phyloP scores from a whole-genome alignment of 164 flowering plant genomes.

The Magnolia officinalis region DNA sequence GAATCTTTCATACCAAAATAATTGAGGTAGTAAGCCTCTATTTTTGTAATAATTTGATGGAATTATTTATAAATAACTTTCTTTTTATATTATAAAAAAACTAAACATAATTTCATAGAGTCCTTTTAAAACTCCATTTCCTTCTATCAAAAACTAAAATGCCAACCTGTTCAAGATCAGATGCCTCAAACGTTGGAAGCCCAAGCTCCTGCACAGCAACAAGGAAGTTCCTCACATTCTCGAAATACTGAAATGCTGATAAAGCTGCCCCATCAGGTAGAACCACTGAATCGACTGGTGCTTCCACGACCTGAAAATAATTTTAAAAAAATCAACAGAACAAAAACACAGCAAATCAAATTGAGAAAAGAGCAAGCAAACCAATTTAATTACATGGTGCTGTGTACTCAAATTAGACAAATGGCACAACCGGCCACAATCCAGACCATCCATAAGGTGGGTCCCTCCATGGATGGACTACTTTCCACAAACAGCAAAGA shows the following conservation, averaged over 20 bases:
- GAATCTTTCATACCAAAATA: not conserved
- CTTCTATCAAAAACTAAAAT: not conserved
- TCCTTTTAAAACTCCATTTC: not conserved
- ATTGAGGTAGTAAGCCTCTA: not conserved
- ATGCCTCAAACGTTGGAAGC: conserved; percentile 91
- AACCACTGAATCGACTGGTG: conserved; percentile 64
- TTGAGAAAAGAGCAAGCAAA: not conserved
- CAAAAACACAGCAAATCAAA: not conserved
- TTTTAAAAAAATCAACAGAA: not conserved
- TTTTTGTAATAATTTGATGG: not conserved
- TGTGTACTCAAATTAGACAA: not conserved
- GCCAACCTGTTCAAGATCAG: conserved; percentile 92
- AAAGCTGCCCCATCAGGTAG: conserved; percentile 94
- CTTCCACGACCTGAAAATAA: conserved; percentile 75
- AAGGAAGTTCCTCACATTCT: conserved; percentile 90
- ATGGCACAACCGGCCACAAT: not conserved
- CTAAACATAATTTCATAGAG: not conserved
- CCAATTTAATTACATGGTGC: not conserved
- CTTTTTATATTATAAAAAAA: no score
- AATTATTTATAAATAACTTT: not conserved
- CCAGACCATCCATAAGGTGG: not conserved
- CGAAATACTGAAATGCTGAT: conserved; percentile 93
- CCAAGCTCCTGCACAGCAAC: conserved; percentile 82
- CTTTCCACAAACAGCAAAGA: not conserved
- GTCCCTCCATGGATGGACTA: no score